Conservation (phyloP, 2,329 filamentous ascomycete genomes). For the Fusarium metavorans region DNA sequence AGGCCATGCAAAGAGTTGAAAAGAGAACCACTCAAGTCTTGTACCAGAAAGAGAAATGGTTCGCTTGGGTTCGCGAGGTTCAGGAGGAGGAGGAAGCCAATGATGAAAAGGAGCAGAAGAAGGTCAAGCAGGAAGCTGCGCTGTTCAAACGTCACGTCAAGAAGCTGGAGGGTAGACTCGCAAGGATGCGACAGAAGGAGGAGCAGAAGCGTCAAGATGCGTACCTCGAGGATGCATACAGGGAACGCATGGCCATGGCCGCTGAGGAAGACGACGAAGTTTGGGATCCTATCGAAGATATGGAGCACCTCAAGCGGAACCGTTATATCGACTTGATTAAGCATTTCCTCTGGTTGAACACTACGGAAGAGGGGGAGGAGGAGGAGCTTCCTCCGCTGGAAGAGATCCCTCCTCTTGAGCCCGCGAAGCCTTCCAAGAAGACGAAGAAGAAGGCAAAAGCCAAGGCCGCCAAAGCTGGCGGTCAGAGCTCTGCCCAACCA, state of each 20-base stretch:
- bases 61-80: conserved; percentile 38
- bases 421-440: conserved; percentile 14
- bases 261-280: conserved; percentile 38
- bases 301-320: conserved; percentile 37
- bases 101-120: conserved; percentile 45
- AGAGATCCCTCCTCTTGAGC: neutral
- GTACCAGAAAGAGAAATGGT: conserved; percentile 43
- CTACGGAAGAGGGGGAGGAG: neutral
- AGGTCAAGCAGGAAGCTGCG: conserved; percentile 45
- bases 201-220: conserved; percentile 45
- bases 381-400: neutral
- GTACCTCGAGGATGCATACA: conserved; percentile 44
- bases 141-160: conserved; percentile 45
- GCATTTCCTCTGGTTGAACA: conserved; percentile 46
- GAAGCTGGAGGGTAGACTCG: conserved; percentile 36
- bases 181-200: conserved; percentile 36
- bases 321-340: conserved; percentile 46
- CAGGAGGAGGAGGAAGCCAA: conserved; percentile 41
- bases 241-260: conserved; percentile 35
- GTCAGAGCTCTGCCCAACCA: neutral
- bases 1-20: conserved; percentile 29
- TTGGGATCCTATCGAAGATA: conserved; percentile 46
- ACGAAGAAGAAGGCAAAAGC: conserved; percentile 35
- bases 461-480: conserved; percentile 1
- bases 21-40: conserved; percentile 35